Evolutionary conservation across 257 asterid species (phyloP), one percentile per base, ranked within the genome.

Genomic region (Nicotiana attenuata): DNA sequence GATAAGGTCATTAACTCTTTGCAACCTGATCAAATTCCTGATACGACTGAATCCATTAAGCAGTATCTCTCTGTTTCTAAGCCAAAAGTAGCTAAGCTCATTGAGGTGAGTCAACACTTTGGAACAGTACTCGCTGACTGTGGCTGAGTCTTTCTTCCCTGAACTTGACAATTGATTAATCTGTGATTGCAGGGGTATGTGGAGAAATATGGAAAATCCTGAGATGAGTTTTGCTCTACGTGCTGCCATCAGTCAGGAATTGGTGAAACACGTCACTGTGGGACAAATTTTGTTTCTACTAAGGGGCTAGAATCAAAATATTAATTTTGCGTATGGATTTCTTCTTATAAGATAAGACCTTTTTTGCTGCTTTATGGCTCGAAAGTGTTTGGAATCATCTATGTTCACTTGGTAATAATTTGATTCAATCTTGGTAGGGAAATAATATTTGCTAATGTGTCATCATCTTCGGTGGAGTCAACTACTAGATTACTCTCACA

Each of bases 151-250:
- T 71, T 71, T 71, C 35, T 71, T 45, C 60, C 59, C 60, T 45
- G 78, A 45, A 71, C 35, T 45, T 71, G 56, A 71, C 60, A 45
- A 84, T 76, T 85, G 80, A 79, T 83, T 86, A 73, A 80, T 71
- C 20, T 71, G 59, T 71, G 60, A 45, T 71, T 94, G 95, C 97
- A 96, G 98, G 98, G 89, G 5, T 93, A 96, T 78, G 86, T 96
- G 65, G 91, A 80, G 59, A 92, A 86, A 82, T 91, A 92, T 88
- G 93, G 96, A 81, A 91, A 90, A 87, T 81, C 82, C 65, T 88
- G 92, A 88, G 77, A 50, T 61, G 83, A 83, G 64, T 81, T 31
- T 71, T 71, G 59, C 59, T 41, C 47, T 71, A 71, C 59, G 15
- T 71, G 59, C 60, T 71, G 78, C 35, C 78, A 20, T 13, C 24